Conservation (phyloP, 495 filamentous ascomycete species). For the Xylaria nigripes region DNA sequence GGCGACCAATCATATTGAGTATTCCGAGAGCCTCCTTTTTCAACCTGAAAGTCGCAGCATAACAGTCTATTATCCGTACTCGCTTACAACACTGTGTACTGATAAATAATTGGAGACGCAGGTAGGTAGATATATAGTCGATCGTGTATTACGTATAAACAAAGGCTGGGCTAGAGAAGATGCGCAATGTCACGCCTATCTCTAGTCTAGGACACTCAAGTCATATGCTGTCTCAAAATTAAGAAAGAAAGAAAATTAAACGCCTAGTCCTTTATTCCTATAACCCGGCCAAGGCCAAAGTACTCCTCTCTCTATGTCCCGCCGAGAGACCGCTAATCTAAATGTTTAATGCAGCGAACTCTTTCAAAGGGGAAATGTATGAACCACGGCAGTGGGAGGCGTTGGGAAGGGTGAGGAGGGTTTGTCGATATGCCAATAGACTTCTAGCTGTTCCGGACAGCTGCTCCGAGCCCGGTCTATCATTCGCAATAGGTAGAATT, state of each 20-base stretch:
- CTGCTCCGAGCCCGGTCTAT: not conserved
- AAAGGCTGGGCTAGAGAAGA: no score
- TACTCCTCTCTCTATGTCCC: constrained; percentile 1
- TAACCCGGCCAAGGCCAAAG: not conserved
- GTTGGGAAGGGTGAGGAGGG: not conserved
- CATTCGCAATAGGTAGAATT: not conserved
- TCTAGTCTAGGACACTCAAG: not conserved
- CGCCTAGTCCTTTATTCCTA: constrained; percentile 1
- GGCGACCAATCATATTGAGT: no score
- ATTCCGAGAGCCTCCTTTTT: no score
- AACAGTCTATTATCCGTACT: no score
- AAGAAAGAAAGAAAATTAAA: no score
- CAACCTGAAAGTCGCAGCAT: no score
- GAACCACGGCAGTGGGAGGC: not conserved
- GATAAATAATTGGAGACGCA: no score
- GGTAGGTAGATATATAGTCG: no score
- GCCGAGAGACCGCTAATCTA: constrained; percentile 9
- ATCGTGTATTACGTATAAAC: no score
- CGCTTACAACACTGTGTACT: no score
- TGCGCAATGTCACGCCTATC: no score
- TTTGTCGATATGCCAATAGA: not conserved
- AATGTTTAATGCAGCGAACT: not conserved
- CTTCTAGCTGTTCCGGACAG: constrained; percentile 5
- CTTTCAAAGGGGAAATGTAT: constrained; percentile 1
- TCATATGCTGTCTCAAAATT: constrained; percentile 4